Evolutionary conservation across 192 early-diverging fungal genomes (phyloP).

Genomic region (Coemansia aciculifera): DNA sequence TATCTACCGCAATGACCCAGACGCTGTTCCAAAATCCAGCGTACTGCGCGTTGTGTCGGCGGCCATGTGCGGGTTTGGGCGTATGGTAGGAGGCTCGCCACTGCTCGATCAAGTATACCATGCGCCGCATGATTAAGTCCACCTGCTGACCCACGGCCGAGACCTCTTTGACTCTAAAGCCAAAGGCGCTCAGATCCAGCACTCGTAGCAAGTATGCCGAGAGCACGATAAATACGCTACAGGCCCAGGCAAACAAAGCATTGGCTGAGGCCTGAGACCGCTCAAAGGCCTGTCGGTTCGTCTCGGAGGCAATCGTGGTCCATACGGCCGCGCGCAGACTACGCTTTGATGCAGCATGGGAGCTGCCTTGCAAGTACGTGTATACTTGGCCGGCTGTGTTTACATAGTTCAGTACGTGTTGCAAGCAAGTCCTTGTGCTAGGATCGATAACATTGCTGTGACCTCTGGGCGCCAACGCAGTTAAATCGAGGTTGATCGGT

Average conservation of each 20-base stretch:
- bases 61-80: conserved; percentile 44
- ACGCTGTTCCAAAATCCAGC: conserved; percentile 91
- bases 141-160: conserved; percentile 85
- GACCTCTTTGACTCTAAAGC: conserved; percentile 62
- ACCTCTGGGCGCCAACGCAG: conserved; percentile 2
- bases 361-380: conserved; percentile 23
- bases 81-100: conserved; percentile 66
- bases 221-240: conserved; percentile 51
- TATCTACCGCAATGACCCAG: conserved; percentile 93
- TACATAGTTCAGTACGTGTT: conserved; percentile 30
- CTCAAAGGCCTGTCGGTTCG: not conserved
- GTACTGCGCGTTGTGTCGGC: conserved; percentile 40
- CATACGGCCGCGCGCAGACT: conserved; percentile 11
- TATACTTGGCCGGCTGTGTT: conserved; percentile 29
- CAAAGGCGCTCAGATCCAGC: conserved; percentile 62
- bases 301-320: not conserved
- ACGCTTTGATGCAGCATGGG: not conserved
- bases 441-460: not conserved
- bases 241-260: conserved; percentile 21
- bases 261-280: not conserved
- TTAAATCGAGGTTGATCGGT: conserved; percentile 46
- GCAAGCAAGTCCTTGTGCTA: not conserved
- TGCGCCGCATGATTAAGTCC: conserved; percentile 82
- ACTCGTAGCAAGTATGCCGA: conserved; percentile 61
- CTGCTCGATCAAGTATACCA: conserved; percentile 85